Conservation (phyloP, 2,329 filamentous ascomycete species). For the Nigrospora osmanthi region DNA sequence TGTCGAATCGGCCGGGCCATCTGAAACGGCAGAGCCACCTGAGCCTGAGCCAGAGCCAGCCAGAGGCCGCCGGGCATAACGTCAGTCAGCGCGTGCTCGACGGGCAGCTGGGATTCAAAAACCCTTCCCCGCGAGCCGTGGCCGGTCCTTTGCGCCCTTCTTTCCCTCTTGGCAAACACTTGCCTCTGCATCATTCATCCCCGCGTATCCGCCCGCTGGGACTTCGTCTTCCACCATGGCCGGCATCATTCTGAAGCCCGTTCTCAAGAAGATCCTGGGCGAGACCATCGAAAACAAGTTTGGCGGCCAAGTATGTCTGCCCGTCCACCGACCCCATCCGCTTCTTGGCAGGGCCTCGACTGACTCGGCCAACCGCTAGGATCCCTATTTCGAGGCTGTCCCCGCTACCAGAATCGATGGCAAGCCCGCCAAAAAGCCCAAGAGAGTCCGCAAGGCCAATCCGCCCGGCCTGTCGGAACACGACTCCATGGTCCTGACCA, state of each 20-base stretch:
- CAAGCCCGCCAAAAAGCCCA: slow-evolving; percentile 60
- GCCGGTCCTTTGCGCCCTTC: no score
- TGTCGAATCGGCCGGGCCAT: no score
- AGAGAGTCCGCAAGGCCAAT: slow-evolving; percentile 78
- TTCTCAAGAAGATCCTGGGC: slow-evolving; percentile 49
- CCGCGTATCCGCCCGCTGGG: no score
- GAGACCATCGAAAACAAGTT: slow-evolving; percentile 51
- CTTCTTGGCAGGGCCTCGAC: slow-evolving; percentile 17
- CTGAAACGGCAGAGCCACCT: no score
- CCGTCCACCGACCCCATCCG: no score
- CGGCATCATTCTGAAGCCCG: slow-evolving; percentile 41
- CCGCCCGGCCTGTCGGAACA: slow-evolving; percentile 76
- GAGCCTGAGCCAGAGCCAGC: no score
- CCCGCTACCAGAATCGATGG: slow-evolving; percentile 63
- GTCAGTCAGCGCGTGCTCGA: no score
- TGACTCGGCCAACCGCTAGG: slow-evolving; percentile 39
- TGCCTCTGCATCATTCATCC: no score
- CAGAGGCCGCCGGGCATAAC: no score
- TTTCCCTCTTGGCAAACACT: no score
- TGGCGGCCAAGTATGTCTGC: slow-evolving; percentile 6
- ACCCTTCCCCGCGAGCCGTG: no score
- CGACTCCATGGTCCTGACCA: slow-evolving; percentile 75
- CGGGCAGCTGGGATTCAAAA: no score
- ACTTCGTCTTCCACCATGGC: slow-evolving; percentile 35
- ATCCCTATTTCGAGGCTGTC: slow-evolving; percentile 83